A percentile compares a stretch with the other conserved stretches of the same genome.
Evolutionary conservation across 2,329 filamentous ascomycete species (phyloP).

Genomic region (Macrophomina pseudophaseolina): DNA sequence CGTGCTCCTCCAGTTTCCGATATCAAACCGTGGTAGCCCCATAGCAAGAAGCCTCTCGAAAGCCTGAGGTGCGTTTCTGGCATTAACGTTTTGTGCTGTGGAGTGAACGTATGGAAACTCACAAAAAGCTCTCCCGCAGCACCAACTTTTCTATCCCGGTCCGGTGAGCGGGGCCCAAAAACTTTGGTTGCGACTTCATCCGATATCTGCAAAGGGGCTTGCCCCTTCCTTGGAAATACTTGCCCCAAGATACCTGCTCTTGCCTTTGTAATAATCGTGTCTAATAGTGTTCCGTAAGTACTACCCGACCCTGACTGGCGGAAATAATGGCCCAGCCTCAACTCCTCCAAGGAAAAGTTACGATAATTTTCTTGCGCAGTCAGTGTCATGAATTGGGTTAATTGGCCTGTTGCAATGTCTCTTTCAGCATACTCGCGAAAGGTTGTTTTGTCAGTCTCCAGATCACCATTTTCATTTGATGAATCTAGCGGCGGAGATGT

Average conservation of each 20-base stretch:
- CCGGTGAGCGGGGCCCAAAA: not conserved
- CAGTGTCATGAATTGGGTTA: not conserved
- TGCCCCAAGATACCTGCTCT: not conserved
- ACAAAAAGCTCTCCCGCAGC: not conserved
- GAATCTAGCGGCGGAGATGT: no score
- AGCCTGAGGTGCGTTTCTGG: conserved; percentile 38
- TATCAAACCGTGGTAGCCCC: conserved; percentile 43
- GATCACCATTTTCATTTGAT: no score
- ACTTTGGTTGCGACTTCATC: not conserved
- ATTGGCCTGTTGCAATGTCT: not conserved
- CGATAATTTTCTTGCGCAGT: not conserved
- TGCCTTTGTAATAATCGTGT: not conserved
- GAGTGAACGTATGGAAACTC: not conserved
- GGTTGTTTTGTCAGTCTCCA: not conserved
- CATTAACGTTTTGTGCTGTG: not conserved
- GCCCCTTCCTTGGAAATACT: not conserved
- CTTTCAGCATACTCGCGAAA: not conserved
- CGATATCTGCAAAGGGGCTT: not conserved
- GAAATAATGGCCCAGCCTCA: not conserved
- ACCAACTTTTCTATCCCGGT: not conserved
- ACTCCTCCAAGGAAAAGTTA: not conserved
- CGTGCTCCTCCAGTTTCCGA: conserved; percentile 55
- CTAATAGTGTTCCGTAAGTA: no score
- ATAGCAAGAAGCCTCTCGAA: conserved; percentile 47
- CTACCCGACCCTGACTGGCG: no score